phyloP scores from a whole-genome alignment of 1,139 yeast genomes.

The Lodderomyces oxycetoniae region DNA sequence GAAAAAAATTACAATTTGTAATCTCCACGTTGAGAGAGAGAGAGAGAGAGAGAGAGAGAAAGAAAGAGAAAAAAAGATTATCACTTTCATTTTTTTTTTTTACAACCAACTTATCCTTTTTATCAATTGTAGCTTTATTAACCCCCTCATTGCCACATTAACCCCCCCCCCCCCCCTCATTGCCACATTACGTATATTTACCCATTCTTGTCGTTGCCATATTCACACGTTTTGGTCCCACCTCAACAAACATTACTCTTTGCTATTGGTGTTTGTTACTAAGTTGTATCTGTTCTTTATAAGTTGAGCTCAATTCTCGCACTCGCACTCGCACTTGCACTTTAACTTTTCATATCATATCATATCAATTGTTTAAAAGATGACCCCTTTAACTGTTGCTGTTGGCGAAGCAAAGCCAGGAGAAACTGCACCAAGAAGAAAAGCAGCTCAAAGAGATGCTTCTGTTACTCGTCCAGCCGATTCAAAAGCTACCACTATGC shows the following conservation, averaged over 20 bases:
- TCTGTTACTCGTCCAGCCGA: constrained; percentile 54
- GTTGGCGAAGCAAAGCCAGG: constrained; percentile 81
- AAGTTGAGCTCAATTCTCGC: no score
- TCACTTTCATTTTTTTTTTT: neutral
- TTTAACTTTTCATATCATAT: no score
- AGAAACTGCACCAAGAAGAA: constrained; percentile 91
- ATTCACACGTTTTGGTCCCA: no score
- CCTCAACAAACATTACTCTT: no score
- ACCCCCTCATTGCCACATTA: neutral
- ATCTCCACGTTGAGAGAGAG: no score
- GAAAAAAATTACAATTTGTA: no score
- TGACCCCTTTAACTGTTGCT: constrained; percentile 49
- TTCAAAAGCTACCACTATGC: constrained; percentile 60
- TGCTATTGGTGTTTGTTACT: no score
- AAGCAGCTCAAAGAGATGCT: constrained; percentile 53
- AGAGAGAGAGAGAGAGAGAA: neutral
- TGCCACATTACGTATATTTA: no score
- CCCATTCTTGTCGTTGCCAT: no score
- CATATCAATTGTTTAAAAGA: no score
- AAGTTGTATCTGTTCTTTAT: no score
- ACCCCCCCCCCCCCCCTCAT: constrained; percentile 1
- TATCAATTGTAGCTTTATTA: neutral
- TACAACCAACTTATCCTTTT: constrained; percentile 1
- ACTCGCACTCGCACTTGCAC: no score
- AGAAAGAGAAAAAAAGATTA: neutral